Percentiles rank a stretch among this genome's conserved stretches.
Conservation (phyloP, 2,329 filamentous ascomycete species). For the Colletotrichum sp. region DNA sequence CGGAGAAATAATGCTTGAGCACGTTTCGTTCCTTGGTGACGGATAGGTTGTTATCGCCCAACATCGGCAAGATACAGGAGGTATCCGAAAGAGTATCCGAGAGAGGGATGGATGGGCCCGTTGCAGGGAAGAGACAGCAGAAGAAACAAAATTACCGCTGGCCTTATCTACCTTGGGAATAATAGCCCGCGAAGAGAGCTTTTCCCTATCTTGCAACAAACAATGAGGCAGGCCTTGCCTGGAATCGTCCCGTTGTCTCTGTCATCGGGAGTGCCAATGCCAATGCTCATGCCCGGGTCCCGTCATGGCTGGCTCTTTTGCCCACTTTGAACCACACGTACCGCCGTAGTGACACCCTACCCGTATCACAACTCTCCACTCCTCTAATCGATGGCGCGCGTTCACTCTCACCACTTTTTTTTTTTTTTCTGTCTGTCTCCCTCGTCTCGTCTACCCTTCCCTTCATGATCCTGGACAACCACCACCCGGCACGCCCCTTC, state of each 20-base stretch:
- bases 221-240: not conserved
- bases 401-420: constrained; percentile 15
- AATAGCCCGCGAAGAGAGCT: not conserved
- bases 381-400: constrained; percentile 5
- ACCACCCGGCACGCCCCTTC: not conserved
- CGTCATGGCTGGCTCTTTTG: constrained; percentile 13
- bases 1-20: not conserved
- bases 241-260: not conserved
- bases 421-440: not conserved
- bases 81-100: not conserved
- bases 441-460: not conserved
- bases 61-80: not conserved
- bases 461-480: not conserved
- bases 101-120: not conserved
- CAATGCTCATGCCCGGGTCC: not conserved
- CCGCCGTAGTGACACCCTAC: constrained; percentile 13
- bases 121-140: not conserved
- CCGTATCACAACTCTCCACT: constrained; percentile 22
- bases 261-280: not conserved
- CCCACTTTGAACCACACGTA: constrained; percentile 20
- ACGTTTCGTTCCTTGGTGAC: not conserved
- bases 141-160: not conserved
- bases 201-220: not conserved
- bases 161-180: not conserved
- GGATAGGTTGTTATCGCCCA: not conserved